Base-by-base conservation (phyloP, 805 yeast genomes). In the Starmerella davenportii region DNA sequence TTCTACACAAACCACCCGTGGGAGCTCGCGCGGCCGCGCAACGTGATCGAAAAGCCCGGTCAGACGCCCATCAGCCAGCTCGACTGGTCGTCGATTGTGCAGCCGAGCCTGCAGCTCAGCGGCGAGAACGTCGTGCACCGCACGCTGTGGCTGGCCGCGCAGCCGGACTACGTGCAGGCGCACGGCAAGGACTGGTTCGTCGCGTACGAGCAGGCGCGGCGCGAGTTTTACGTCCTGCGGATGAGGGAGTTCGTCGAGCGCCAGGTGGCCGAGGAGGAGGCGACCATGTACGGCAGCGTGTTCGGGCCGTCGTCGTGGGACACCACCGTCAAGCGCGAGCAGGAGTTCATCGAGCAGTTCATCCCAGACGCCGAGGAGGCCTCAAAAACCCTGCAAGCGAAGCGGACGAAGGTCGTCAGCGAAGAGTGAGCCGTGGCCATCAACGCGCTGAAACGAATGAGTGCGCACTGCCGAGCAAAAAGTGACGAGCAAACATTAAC, bases 1-100 rank as follows among this genome's bases (percentile, higher is more conserved):
- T 90, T 90, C 53, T 87, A 76, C 58, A 73, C 74, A 42, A 95
- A 85, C 55, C 98, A 90, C 59, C 98, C 98, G 5, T 90, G 98
- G 98, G 98, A 90, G 60, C 64, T 85, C 38, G 81, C 96, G 1
- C 70, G 93, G 49, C 95, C 96, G 13, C 80, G 79, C 55, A 66
- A 72, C 21, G 60, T 90, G 47, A 67, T 84, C 34, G 98, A 90
- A 57, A 79, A 74, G 51, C 13, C 15, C 8, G 7, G 17, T 15
- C 19, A 36, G 21, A 21, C 13, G 5, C 31, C 38, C 30, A n/a
- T 19, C 28, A 29, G 32, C 19, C n/a, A 29, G 11, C 36, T 42
- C 5, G 82, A 90, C 57, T 90, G 98, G 96, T 66, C 76, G 35
- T 65, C 65, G 37, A 69, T 90, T 56, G 68, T 69, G 48, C 96